Conservation (phyloP, 2,329 filamentous ascomycete genomes). For the Beauveria brongniartii region DNA sequence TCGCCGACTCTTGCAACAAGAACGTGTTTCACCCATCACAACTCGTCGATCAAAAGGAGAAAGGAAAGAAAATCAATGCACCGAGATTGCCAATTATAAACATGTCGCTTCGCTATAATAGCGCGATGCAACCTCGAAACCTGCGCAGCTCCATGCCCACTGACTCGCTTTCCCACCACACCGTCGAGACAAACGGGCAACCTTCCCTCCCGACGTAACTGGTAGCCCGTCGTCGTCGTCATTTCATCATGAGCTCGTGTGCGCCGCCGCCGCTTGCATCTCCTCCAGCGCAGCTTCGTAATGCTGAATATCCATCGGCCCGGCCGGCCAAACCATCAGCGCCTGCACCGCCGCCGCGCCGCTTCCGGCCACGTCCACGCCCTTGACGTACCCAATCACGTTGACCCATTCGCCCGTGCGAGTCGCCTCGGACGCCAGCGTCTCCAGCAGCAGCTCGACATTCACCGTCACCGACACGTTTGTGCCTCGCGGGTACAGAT, state of each 20-base stretch:
- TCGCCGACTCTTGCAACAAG: neutral
- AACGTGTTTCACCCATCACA: neutral
- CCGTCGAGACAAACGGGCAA: neutral
- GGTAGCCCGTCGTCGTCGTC: neutral
- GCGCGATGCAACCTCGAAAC: neutral
- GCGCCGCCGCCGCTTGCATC: neutral
- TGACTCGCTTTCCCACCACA: neutral
- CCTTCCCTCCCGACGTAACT: neutral
- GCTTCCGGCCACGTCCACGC: slow-evolving; percentile 1
- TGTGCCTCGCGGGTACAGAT: slow-evolving; percentile 48
- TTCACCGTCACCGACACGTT: slow-evolving; percentile 54
- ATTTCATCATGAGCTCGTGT: neutral
- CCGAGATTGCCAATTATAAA: neutral
- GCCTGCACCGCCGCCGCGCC: slow-evolving; percentile 53
- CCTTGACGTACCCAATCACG: slow-evolving; percentile 69
- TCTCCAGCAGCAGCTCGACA: slow-evolving; percentile 61
- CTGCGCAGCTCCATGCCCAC: neutral
- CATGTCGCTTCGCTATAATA: neutral
- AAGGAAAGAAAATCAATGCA: neutral
- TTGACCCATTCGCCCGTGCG: slow-evolving; percentile 82
- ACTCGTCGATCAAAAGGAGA: neutral
- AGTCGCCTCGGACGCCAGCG: slow-evolving; percentile 53
- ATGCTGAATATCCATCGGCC: slow-evolving; percentile 58
- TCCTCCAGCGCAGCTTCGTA: slow-evolving; percentile 57
- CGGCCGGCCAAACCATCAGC: slow-evolving; percentile 68